Evolutionary conservation across 179 eudicot genomes (phyloP).

Genomic region (Vitellaria paradoxa): DNA sequence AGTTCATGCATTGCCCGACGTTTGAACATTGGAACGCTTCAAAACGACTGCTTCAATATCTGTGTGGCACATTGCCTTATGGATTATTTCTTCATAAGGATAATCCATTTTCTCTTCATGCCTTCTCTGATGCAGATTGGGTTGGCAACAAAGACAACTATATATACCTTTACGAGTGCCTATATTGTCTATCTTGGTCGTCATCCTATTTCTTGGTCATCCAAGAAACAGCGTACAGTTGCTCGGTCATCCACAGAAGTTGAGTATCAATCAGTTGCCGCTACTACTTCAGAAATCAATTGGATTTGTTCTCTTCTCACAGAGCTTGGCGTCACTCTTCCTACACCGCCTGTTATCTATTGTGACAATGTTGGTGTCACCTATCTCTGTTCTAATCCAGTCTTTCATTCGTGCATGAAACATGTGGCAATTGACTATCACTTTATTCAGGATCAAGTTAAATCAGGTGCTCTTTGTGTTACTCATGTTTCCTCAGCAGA

Average conservation of each 20-base stretch:
- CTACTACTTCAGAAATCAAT: neutral
- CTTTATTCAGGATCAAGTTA: neutral
- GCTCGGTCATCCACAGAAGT: neutral
- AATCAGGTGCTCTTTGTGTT: neutral
- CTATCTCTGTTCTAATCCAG: neutral
- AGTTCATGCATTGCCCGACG: neutral
- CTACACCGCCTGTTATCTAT: no score
- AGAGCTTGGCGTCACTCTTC: no score
- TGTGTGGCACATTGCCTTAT: neutral
- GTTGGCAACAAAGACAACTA: neutral
- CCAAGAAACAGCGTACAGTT: no score
- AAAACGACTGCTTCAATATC: neutral
- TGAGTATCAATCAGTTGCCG: neutral
- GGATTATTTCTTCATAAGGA: neutral
- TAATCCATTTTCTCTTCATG: no score
- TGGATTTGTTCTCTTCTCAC: no score
- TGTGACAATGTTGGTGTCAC: slow-evolving; percentile 1
- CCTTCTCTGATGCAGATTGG: no score
- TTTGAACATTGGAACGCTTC: neutral
- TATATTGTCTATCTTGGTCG: neutral
- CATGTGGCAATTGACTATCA: neutral
- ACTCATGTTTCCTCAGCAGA: neutral
- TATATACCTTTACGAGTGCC: neutral
- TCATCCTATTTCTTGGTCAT: no score
- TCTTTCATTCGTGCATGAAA: neutral